A percentile compares a stretch with the other conserved stretches of the same genome.
These are phyloP conservation scores for Rhexocercosporidium sp. DNA, from an alignment of 2,329 filamentous ascomycete genomes.

Conservation along the genomic window DNA sequence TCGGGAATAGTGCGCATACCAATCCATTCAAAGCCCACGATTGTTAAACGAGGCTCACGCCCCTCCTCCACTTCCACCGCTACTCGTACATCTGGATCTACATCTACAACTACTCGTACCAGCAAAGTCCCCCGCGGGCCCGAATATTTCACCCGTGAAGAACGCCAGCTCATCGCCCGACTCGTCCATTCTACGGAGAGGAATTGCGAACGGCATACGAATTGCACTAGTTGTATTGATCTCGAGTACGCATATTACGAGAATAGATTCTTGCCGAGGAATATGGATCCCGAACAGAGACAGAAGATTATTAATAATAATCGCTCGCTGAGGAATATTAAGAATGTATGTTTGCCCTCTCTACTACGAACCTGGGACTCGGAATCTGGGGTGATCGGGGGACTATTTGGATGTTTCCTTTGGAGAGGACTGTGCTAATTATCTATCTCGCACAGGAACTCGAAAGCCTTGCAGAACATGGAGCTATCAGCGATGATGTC, in stretches of 20 bases:
- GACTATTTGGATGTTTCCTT: neutral
- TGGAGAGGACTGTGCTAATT: constrained; percentile 23
- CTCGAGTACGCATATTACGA: constrained; percentile 35
- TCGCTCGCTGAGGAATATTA: constrained; percentile 42
- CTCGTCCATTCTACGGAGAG: constrained; percentile 18
- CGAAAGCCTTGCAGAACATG: constrained; percentile 83
- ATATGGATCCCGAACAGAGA: constrained; percentile 40
- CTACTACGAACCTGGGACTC: neutral
- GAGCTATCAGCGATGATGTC: constrained; percentile 75
- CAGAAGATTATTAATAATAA: constrained; percentile 43
- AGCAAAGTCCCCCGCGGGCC: neutral
- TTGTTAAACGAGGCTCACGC: neutral
- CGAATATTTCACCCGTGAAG: constrained; percentile 29
- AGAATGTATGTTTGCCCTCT: constrained; percentile 38
- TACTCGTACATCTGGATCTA: neutral
- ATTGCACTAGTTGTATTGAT: constrained; percentile 36
- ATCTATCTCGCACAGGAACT: constrained; percentile 68
- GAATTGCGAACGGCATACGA: constrained; percentile 25
- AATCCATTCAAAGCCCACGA: neutral
- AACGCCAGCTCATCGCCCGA: constrained; percentile 24
- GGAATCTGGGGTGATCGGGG: neutral
- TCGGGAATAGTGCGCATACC: neutral
- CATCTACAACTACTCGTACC: neutral
- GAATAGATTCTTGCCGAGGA: constrained; percentile 36
- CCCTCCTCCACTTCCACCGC: neutral